phyloP scores from a whole-genome alignment of 257 asterid species.

The Hygrophila difformis region DNA sequence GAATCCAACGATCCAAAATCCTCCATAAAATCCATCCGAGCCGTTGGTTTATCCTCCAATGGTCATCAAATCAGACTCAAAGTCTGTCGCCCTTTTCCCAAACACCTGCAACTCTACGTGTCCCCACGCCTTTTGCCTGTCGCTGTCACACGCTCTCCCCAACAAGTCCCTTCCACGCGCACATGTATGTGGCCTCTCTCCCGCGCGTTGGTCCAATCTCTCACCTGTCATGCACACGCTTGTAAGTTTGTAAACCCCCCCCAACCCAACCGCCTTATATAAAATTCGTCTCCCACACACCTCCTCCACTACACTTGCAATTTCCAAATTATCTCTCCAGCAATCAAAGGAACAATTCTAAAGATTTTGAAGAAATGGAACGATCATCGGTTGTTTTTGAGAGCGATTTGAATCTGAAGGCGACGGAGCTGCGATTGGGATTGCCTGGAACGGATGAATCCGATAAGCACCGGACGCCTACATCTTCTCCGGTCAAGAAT shows the following conservation, averaged over 20 bases:
- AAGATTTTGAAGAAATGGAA: conserved; percentile 17
- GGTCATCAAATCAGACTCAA: not conserved
- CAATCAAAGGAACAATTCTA: not conserved
- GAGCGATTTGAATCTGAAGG: conserved; percentile 33
- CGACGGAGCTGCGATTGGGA: conserved; percentile 48
- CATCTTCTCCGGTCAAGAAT: conserved; percentile 16
- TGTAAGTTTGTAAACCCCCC: not conserved
- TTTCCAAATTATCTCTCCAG: not conserved
- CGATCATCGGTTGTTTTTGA: conserved; percentile 6
- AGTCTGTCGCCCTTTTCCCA: not conserved
- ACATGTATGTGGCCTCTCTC: not conserved
- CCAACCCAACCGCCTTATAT: not conserved
- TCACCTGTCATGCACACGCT: not conserved
- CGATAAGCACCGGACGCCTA: conserved; percentile 22
- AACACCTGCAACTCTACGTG: conserved; percentile 13
- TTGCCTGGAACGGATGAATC: conserved; percentile 45
- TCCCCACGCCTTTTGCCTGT: not conserved
- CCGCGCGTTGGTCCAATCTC: conserved; percentile 4
- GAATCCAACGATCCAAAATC: too few species aligned
- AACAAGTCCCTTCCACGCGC: conserved; percentile 6
- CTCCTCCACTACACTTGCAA: not conserved
- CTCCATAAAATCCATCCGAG: too few species aligned
- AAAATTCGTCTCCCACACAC: not conserved
- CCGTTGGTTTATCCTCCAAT: too few species aligned
- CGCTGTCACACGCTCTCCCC: not conserved